Evolutionary conservation across 2,329 filamentous ascomycete species (phyloP).

Genomic region (Samsoniella hepiali): DNA sequence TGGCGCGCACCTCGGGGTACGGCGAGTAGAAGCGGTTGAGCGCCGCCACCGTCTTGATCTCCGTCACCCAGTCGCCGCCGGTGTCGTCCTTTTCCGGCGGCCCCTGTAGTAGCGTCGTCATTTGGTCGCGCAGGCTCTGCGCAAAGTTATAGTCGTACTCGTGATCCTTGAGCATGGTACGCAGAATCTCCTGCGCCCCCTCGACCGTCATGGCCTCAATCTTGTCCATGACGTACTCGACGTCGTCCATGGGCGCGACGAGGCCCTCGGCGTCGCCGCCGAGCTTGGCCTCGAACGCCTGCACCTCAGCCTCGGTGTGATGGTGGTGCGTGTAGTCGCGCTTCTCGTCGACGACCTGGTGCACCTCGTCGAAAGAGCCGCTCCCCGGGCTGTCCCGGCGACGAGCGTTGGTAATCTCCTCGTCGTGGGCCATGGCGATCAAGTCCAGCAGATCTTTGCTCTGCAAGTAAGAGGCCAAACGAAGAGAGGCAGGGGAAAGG

Average conservation of each 20-base stretch:
- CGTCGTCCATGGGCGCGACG: conserved; percentile 24
- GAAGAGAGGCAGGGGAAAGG: too few species aligned
- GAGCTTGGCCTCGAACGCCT: conserved; percentile 5
- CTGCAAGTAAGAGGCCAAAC: not conserved
- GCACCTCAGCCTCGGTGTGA: not conserved
- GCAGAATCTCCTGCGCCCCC: conserved; percentile 23
- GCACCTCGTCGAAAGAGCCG: not conserved
- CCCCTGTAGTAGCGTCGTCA: conserved; percentile 20
- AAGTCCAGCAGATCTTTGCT: not conserved
- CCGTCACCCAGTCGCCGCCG: conserved; percentile 9
- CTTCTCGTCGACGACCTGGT: conserved; percentile 1
- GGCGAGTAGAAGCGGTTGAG: conserved; percentile 17
- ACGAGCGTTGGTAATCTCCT: not conserved
- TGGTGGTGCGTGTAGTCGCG: not conserved
- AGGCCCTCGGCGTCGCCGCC: conserved; percentile 17
- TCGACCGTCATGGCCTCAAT: conserved; percentile 23
- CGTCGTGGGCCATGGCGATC: not conserved
- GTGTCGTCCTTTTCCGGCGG: conserved; percentile 20
- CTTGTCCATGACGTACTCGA: conserved; percentile 26
- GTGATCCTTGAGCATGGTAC: conserved; percentile 23
- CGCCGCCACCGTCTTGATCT: conserved; percentile 17
- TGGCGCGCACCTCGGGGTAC: conserved; percentile 17
- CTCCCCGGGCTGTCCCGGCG: not conserved
- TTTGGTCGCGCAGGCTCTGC: conserved; percentile 21
- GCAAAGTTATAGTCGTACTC: conserved; percentile 28